Percentiles rank a stretch among this genome's conserved stretches.
phyloP scores from a whole-genome alignment of 305 asterid species.

The Plantago rigida region DNA sequence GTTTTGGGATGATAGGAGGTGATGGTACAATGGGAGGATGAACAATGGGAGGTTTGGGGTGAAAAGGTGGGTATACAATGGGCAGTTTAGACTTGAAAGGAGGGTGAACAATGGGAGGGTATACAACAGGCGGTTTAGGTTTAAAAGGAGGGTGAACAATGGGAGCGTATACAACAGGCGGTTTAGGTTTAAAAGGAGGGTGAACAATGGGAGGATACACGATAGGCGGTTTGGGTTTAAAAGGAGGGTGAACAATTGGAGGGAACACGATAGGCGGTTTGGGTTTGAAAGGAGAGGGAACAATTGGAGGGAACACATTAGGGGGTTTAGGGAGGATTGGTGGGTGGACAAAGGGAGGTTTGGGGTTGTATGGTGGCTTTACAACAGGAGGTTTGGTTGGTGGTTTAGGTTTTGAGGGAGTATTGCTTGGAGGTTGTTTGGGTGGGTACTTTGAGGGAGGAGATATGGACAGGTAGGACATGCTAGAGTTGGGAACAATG shows the following conservation, averaged over 20 bases:
- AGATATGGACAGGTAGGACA: conserved; percentile 52
- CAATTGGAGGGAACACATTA: conserved; percentile 1
- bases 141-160: conserved; percentile 14
- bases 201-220: background rate
- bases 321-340: conserved; percentile 26
- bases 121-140: conserved; percentile 30
- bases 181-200: conserved; percentile 6
- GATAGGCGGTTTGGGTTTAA: background rate
- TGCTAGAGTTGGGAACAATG: conserved; percentile 38
- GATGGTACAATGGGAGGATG: conserved; percentile 10
- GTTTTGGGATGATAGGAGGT: conserved; percentile 17
- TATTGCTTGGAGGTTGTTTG: conserved; percentile 9
- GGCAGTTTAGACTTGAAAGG: conserved; percentile 30
- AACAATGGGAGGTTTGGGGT: conserved; percentile 26
- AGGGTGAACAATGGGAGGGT: no score
- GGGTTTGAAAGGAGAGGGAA: conserved; percentile 23
- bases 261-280: conserved; percentile 29
- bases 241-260: conserved; percentile 22
- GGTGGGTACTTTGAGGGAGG: conserved; percentile 36
- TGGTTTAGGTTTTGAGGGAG: background rate
- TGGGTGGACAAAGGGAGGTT: background rate
- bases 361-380: conserved; percentile 23
- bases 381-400: conserved; percentile 21
- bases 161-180: background rate
- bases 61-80: background rate